Evolutionary conservation across 2,329 filamentous ascomycete genomes (phyloP).

Genomic region (Penicillium sp.): DNA sequence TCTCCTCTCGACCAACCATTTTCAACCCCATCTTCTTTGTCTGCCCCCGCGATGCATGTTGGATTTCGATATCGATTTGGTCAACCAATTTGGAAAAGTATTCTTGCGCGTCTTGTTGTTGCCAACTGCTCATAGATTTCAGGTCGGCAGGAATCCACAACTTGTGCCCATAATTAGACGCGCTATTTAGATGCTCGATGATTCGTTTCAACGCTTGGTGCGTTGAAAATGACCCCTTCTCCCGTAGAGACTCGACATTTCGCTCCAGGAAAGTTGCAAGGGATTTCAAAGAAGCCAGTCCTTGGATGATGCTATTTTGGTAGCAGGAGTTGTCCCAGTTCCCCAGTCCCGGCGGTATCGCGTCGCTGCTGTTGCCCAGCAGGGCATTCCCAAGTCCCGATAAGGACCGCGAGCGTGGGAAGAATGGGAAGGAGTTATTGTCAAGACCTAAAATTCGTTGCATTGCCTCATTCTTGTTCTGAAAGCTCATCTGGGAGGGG

Average conservation of each 20-base stretch:
- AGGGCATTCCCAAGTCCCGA: conserved; percentile 53
- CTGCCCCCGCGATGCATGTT: conserved; percentile 49
- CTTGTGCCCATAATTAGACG: conserved; percentile 69
- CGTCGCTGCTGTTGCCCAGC: conserved; percentile 33
- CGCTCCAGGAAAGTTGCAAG: conserved; percentile 66
- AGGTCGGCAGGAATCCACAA: conserved; percentile 80
- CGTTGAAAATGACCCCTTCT: conserved; percentile 45
- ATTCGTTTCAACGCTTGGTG: conserved; percentile 62
- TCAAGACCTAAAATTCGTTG: conserved; percentile 63
- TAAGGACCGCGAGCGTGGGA: conserved; percentile 56
- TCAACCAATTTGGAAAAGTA: conserved; percentile 91
- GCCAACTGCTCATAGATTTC: conserved; percentile 92
- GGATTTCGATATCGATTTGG: conserved; percentile 76
- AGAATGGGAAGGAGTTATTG: conserved; percentile 59
- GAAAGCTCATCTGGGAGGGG: conserved; percentile 34
- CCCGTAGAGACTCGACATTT: conserved; percentile 39
- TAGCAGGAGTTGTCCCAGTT: conserved; percentile 97
- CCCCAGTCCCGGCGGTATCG: conserved; percentile 64
- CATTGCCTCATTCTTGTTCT: conserved; percentile 65
- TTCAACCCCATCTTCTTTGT: conserved; percentile 47
- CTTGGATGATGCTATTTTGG: conserved; percentile 92
- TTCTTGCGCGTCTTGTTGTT: conserved; percentile 96
- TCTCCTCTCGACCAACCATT: conserved; percentile 34
- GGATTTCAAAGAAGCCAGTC: conserved; percentile 71
- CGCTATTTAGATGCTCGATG: conserved; percentile 68